Conservation (phyloP, 2,329 filamentous ascomycete genomes). For the Hymenoscyphus fructigenus region DNA sequence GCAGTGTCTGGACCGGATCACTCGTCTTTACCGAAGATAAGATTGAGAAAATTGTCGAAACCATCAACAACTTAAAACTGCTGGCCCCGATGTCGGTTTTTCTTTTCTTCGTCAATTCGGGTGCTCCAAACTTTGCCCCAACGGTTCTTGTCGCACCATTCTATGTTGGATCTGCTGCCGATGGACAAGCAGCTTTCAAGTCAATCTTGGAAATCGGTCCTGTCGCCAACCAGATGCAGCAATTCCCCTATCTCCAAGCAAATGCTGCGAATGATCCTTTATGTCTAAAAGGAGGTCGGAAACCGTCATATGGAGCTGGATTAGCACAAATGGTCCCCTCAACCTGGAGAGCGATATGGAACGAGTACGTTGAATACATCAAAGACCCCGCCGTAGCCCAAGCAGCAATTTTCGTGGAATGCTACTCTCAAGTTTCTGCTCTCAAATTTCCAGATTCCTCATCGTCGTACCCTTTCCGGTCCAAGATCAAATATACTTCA, state of each 20-base stretch:
- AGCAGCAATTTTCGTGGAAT: slow-evolving; percentile 3
- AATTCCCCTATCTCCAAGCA: slow-evolving; percentile 2
- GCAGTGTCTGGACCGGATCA: slow-evolving; percentile 3
- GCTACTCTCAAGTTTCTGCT: background rate
- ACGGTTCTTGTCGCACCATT: slow-evolving; percentile 6
- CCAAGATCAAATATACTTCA: background rate
- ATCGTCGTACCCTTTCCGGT: background rate
- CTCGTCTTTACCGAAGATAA: slow-evolving; percentile 7
- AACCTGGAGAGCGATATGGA: slow-evolving; percentile 6
- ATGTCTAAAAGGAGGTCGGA: slow-evolving; percentile 8
- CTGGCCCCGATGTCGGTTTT: slow-evolving; percentile 11
- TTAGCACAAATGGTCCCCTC: slow-evolving; percentile 1
- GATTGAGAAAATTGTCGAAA: slow-evolving; percentile 2
- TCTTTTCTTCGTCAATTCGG: slow-evolving; percentile 7
- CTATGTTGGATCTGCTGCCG: slow-evolving; percentile 9
- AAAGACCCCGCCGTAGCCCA: background rate
- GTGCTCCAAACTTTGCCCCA: slow-evolving; percentile 1
- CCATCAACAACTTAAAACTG: slow-evolving; percentile 3
- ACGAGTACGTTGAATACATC: background rate
- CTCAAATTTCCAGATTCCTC: background rate
- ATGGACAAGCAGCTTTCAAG: slow-evolving; percentile 1
- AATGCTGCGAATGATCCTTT: slow-evolving; percentile 6
- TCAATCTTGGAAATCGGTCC: slow-evolving; percentile 7
- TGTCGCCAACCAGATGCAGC: background rate
- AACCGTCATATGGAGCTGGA: slow-evolving; percentile 9